Conservation (phyloP, 2,329 filamentous ascomycete genomes). For the Ceratocystis huliohia region DNA sequence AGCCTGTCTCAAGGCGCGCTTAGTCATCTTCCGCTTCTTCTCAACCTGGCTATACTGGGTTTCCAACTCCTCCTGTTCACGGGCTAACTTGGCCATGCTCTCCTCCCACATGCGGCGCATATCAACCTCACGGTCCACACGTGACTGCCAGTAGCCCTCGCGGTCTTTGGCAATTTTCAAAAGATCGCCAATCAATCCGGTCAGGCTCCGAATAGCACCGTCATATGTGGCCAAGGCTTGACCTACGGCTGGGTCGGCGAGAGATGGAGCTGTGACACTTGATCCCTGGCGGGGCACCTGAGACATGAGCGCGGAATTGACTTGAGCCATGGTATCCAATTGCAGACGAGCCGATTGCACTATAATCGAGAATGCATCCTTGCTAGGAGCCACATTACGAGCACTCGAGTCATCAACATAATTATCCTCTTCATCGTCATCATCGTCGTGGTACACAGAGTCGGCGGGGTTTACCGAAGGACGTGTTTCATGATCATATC, state of each 20-base stretch:
- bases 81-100: slow-evolving; percentile 93
- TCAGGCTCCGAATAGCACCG: slow-evolving; percentile 75
- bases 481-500: slow-evolving; percentile 34
- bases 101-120: slow-evolving; percentile 97
- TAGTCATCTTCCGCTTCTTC: slow-evolving; percentile 77
- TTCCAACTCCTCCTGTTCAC: slow-evolving; percentile 85
- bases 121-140: slow-evolving; percentile 79
- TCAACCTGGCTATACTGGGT: slow-evolving; percentile 80
- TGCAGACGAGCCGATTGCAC: slow-evolving; percentile 90
- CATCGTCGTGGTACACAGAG: slow-evolving; percentile 34
- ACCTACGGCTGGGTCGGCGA: slow-evolving; percentile 64
- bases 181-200: slow-evolving; percentile 71
- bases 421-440: slow-evolving; percentile 60
- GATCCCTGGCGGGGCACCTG: slow-evolving; percentile 34
- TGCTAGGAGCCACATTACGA: slow-evolving; percentile 61
- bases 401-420: slow-evolving; percentile 66
- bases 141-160: slow-evolving; percentile 93
- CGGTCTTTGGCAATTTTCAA: slow-evolving; percentile 87
- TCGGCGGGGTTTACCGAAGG: slow-evolving; percentile 29
- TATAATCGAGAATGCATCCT: slow-evolving; percentile 93
- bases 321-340: slow-evolving; percentile 75
- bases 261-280: slow-evolving; percentile 22
- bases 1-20: slow-evolving; percentile 76
- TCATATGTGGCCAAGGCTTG: slow-evolving; percentile 80
- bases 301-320: slow-evolving; percentile 67